A percentile compares a stretch with the other conserved stretches of the same genome.
Conservation (phyloP, 805 yeast genomes). For the Teunomyces stri region DNA sequence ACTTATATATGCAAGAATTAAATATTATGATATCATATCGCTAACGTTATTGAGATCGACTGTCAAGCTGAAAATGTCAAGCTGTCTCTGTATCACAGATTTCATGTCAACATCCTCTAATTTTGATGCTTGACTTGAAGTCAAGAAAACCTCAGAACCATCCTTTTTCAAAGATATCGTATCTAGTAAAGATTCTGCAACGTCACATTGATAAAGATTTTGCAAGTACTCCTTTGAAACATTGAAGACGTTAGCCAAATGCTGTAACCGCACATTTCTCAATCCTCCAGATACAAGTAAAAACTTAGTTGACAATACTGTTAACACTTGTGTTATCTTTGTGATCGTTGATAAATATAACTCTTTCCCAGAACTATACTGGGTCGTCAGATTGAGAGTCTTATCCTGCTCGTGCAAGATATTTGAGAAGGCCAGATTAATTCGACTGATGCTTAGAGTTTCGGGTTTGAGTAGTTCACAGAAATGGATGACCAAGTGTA, state of each 20-base stretch:
- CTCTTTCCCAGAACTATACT: slow-evolving; percentile 17
- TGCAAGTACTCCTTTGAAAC: not conserved
- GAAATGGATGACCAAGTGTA: slow-evolving; percentile 17
- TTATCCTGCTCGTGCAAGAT: slow-evolving; percentile 2
- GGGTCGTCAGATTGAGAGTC: slow-evolving; percentile 4
- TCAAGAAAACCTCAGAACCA: not conserved
- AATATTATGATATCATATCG: slow-evolving; percentile 2
- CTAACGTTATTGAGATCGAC: slow-evolving; percentile 1
- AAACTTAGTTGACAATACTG: slow-evolving; percentile 14
- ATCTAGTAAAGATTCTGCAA: not conserved
- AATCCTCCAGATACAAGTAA: slow-evolving; percentile 15
- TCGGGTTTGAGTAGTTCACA: slow-evolving; percentile 14
- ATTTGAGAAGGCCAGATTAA: not conserved
- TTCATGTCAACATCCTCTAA: not conserved
- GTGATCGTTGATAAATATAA: slow-evolving; percentile 12
- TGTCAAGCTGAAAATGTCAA: not conserved
- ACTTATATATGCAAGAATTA: not conserved
- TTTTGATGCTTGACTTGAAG: no score
- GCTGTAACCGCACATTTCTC: slow-evolving; percentile 12
- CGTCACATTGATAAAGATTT: not conserved
- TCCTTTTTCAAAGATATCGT: not conserved
- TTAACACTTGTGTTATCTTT: slow-evolving; percentile 14
- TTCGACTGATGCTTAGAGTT: slow-evolving; percentile 7
- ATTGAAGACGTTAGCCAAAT: not conserved
- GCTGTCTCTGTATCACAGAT: not conserved